phyloP scores from a whole-genome alignment of 2,329 filamentous ascomycete species.

The Anthostomella pinea region DNA sequence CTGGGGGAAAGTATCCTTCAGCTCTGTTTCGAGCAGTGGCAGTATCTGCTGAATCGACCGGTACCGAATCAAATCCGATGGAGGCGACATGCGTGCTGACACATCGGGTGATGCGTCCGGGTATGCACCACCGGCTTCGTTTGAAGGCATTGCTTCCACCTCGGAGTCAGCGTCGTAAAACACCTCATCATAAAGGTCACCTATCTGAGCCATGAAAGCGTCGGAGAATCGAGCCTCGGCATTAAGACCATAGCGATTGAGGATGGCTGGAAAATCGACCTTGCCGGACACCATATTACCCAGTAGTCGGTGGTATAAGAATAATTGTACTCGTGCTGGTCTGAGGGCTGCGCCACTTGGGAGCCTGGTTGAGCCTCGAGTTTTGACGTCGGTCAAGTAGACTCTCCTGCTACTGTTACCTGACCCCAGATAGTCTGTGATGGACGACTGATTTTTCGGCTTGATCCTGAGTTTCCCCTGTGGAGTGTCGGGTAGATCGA shows the following conservation, averaged over 20 bases:
- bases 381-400: conserved; percentile 92
- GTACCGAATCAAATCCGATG: conserved; percentile 44
- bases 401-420: conserved; percentile 35
- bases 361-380: conserved; percentile 61
- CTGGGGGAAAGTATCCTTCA: conserved; percentile 51
- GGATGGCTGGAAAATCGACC: conserved; percentile 66
- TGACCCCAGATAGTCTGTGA: conserved; percentile 40
- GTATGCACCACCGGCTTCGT: too few species aligned
- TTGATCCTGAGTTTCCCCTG: conserved; percentile 19
- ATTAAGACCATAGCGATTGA: conserved; percentile 69
- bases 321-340: conserved; percentile 81
- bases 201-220: conserved; percentile 73
- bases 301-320: conserved; percentile 86
- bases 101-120: conserved; percentile 11
- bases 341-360: conserved; percentile 65
- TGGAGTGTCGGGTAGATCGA: conserved; percentile 39
- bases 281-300: conserved; percentile 68
- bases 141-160: conserved; percentile 15
- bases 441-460: conserved; percentile 34
- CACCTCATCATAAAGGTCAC: conserved; percentile 62
- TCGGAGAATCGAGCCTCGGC: conserved; percentile 69
- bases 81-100: conserved; percentile 14
- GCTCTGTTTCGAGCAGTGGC: conserved; percentile 43
- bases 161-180: conserved; percentile 49
- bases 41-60: conserved; percentile 47